Evolutionary conservation across 495 filamentous ascomycete genomes (phyloP), one percentile per base, ranked within the genome.

Genomic region (Penicillium silybi): DNA sequence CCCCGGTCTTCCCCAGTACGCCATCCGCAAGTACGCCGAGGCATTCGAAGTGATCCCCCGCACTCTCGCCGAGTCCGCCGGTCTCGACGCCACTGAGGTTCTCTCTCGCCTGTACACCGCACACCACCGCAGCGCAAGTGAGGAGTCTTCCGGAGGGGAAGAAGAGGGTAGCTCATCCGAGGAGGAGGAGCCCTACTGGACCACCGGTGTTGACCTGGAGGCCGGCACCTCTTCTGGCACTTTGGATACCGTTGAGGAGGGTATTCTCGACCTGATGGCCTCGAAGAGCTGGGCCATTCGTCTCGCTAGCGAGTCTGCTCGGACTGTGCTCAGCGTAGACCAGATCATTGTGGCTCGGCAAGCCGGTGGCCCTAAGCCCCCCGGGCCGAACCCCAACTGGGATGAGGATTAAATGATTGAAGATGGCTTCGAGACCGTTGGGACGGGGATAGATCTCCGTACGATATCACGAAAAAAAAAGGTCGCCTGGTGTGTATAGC

Each of bases 321-420:
- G 95, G 50, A 97, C 95, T 39, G 88, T 99, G 34, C 78, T 99
- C 54, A 92, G 91, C 34, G 95, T 99, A 15, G 95, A 99, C 73
- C 95, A 99, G 75, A 97, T 99, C 61, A 99, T 99, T 64, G 95
- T 99, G 42, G 91, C 95, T 45, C 85, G 92, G 70, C 92, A 97
- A 73, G 95, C 95, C 20, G 95, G 95, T 63, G 95, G 95, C 32
- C 95, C 95, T 26, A 99, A 99, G 77, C 90, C 90, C 26, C 93
- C 95, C 11, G 90, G 87, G 16, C 91, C 89, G 41, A 96, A 96
- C 77, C 82, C 90, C 53, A 93, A 96, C 79, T 99, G 95, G 95
- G 95, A 99, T 73, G 90, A 97, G 73, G 92, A 97, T 74, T 95
- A 85, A 66, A 58, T 58, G 51, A 45, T 55, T 44, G 47, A 52